A percentile compares a stretch with the other conserved stretches of the same genome.
Evolutionary conservation across 106 monocot genomes (phyloP).

Genomic region (Dendrobium chrysotoxum): DNA sequence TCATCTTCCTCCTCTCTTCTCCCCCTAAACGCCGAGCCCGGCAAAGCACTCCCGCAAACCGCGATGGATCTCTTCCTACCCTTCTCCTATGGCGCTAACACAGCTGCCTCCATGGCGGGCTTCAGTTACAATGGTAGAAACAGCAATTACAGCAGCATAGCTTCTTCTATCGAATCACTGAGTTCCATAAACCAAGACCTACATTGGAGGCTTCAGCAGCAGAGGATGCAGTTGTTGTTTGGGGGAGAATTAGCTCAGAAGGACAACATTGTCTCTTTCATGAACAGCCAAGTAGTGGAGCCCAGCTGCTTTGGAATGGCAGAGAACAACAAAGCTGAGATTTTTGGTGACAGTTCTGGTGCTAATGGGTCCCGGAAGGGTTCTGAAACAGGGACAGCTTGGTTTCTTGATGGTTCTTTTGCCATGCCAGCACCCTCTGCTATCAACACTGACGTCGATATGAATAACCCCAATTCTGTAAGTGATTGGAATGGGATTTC

Average conservation of each 20-base stretch:
- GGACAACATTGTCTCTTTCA: neutral
- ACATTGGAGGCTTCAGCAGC: constrained; percentile 59
- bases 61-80: constrained; percentile 7
- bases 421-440: neutral
- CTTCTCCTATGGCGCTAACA: neutral
- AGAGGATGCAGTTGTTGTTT: constrained; percentile 33
- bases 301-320: neutral
- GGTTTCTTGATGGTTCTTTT: constrained; percentile 17
- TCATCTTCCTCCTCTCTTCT: neutral
- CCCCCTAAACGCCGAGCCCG: neutral
- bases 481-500: constrained; percentile 17
- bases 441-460: neutral
- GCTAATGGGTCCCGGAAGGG: neutral
- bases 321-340: neutral
- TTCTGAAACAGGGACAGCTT: constrained; percentile 1
- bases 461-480: neutral
- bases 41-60: neutral
- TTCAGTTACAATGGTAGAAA: neutral
- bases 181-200: constrained; percentile 58
- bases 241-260: neutral
- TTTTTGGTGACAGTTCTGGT: neutral
- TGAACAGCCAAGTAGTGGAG: neutral
- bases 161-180: constrained; percentile 44
- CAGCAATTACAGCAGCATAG: constrained; percentile 13
- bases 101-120: neutral